Evolutionary conservation across 2,329 filamentous ascomycete genomes (phyloP), one percentile per base, ranked within the genome.

Genomic region (Pseudogymnoascus sp.): DNA sequence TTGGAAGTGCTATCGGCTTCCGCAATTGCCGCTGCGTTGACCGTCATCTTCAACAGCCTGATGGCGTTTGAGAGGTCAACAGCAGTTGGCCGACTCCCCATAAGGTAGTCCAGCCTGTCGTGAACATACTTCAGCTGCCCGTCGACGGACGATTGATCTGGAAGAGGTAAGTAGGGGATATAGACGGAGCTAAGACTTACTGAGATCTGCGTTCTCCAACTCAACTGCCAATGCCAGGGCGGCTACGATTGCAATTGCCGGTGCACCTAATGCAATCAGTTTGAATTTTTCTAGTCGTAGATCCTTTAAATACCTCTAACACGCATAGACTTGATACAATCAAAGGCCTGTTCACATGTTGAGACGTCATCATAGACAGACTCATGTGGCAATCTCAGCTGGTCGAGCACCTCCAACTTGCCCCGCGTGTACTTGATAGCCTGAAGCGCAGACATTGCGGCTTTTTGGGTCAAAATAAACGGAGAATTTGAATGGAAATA

Each of bases 211-310:
- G 6, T 84, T 83, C 61, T 86, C 80, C 7, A 98, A 78, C 75
- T 98, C 93, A 7, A 96, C 90, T 1, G 92, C 93, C 37, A 97
- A 84, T 1, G 90, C 88, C 36, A 99, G 83, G 19, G 90, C 90
- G 21, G 95, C 95, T n/a, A 99, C 95, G 68, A 99, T 98, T 51
- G 95, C 95, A 75, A 99, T 99, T 54, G 95, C 95, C 0, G 95
- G 95, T 4, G 95, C 95, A 43, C 91, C 89, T 80, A 65, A 51
- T 66, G 41, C 51, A 31, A 65, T 71, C 68, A 71, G 68, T 51
- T 13, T 45, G 6, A 21, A 45, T 61, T 57, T 19, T 19, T 60
- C 37, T 31, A 36, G 34, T 62, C 8, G 6, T 11, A 3, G 43
- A 10, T 23, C 8, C 25, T 13, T 19, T 31, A 21, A 65, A 63